These are phyloP conservation scores for Volvox carteri DNA, from an alignment of 163 green algal genomes.

Conservation along the genomic window DNA sequence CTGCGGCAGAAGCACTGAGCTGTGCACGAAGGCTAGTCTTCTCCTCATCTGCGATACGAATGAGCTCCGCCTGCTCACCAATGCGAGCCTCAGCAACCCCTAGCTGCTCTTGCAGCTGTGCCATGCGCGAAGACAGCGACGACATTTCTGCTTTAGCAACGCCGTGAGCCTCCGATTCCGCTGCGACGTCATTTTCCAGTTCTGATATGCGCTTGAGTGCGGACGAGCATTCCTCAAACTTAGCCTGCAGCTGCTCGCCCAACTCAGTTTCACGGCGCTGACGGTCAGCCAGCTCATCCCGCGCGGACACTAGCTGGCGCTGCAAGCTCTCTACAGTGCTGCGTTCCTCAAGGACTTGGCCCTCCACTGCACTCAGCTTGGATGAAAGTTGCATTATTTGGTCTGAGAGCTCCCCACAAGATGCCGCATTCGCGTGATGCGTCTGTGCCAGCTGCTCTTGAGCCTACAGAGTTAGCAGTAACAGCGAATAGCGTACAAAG, in stretches of 20 bases:
- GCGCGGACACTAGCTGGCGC: not conserved
- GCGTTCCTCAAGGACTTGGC: not conserved
- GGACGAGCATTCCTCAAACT: not conserved
- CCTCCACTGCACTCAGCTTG: constrained; percentile 2
- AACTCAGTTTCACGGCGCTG: not conserved
- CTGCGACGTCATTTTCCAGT: not conserved
- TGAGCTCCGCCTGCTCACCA: not conserved
- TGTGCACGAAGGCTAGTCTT: not conserved
- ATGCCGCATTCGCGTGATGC: not conserved
- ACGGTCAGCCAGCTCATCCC: not conserved
- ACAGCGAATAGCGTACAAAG: too few relatives aligned
- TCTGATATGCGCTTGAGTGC: not conserved
- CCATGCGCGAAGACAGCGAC: constrained; percentile 7
- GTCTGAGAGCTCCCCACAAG: not conserved
- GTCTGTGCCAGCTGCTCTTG: constrained; percentile 36
- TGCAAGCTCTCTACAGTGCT: not conserved
- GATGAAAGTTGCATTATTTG: constrained; percentile 2
- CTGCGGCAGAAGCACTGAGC: not conserved
- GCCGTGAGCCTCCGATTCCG: constrained; percentile 28
- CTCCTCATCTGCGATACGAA: not conserved
- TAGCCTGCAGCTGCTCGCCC: not conserved
- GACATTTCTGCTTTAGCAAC: constrained; percentile 28
- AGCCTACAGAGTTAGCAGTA: not conserved
- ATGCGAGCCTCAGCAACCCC: not conserved
- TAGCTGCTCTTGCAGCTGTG: constrained; percentile 35